Percentiles rank a stretch among this genome's conserved stretches.
phyloP scores from a whole-genome alignment of 805 yeast species.

The Pichia membranifaciens region DNA sequence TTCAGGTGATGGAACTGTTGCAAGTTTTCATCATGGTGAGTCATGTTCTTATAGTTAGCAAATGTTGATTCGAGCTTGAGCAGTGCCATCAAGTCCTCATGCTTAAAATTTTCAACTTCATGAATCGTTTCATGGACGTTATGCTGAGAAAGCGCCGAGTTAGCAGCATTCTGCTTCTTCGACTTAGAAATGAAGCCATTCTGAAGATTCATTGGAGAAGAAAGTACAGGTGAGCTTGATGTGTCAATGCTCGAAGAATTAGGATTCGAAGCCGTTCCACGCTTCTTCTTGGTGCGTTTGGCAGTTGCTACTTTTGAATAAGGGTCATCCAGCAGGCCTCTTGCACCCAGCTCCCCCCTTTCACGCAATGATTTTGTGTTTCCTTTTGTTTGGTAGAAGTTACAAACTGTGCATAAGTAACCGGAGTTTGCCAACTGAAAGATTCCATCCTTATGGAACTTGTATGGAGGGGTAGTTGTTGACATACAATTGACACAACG shows the following conservation, averaged over 20 bases:
- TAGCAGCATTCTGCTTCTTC: background rate
- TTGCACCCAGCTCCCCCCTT: slow-evolving; percentile 30
- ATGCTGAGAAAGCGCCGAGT: background rate
- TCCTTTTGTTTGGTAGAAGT: slow-evolving; percentile 19
- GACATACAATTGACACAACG: slow-evolving; percentile 31
- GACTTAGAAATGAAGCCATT: slow-evolving; percentile 2
- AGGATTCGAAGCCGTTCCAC: background rate
- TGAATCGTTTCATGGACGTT: background rate
- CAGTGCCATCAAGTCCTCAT: background rate
- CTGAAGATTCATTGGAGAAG: slow-evolving; percentile 11
- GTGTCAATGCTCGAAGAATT: slow-evolving; percentile 1
- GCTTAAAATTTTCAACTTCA: background rate
- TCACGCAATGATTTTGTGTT: slow-evolving; percentile 24
- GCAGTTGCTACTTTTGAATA: slow-evolving; percentile 14
- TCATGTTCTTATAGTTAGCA: slow-evolving; percentile 1
- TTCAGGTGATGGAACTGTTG: background rate
- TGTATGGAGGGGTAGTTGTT: slow-evolving; percentile 27
- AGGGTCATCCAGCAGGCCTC: slow-evolving; percentile 31
- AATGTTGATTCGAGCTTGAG: slow-evolving; percentile 1
- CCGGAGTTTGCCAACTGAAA: slow-evolving; percentile 33
- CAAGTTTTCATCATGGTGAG: background rate
- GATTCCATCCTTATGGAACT: slow-evolving; percentile 29
- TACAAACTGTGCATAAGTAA: slow-evolving; percentile 27
- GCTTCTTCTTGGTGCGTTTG: background rate
- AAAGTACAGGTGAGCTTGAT: slow-evolving; percentile 12